Evolutionary conservation across 2,329 filamentous ascomycete species (phyloP), one percentile per base, ranked within the genome.

Genomic region (Fusarium anguioides): DNA sequence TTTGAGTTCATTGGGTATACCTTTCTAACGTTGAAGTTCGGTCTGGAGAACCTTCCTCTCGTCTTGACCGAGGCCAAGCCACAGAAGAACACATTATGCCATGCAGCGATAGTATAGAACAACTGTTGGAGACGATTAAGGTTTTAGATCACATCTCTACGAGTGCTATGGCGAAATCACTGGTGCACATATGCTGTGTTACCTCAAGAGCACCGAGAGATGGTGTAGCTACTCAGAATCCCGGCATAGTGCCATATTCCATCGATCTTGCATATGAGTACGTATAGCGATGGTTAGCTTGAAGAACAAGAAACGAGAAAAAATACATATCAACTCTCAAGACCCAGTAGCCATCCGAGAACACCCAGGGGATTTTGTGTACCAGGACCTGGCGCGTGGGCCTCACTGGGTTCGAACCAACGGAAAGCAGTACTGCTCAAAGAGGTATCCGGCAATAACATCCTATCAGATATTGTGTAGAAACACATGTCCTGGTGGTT

Each of bases 61-160:
- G 62, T 31, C 8, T 26, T 70, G 60, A 70, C 66, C 55, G 63
- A 59, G 58, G 58, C 27, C 52, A 57, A 66, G 54, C 51, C 54
- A 56, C 40, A 60, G 50, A 48, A 44, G 35, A 53, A 35, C 24
- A 42, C 33, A 33, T 33, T 39, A 37, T 42, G 27, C 23, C 40
- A 56, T 55, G 40, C 37, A 45, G 60, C 47, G 21, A 46, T 46
- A 40, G 48, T 52, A 58, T 36, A 64, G 29, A 49, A 39, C 41
- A 56, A 36, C 35, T 39, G 48, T 41, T 52, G 10, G 42, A 37
- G 41, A 39, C 21, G 26, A 29, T 27, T 21, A 17, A 51, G 36
- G 31, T 29, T 26, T 45, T 51, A 58, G 24, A 53, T 44, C 65
- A 47, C 49, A 46, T 29, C 37, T 48, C 46, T 36, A 36, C n/a